A percentile compares a stretch with the other conserved stretches of the same genome.
Evolutionary conservation across 1,284 basidiomycete genomes (phyloP).

Genomic region (Trichosporon faecale): DNA sequence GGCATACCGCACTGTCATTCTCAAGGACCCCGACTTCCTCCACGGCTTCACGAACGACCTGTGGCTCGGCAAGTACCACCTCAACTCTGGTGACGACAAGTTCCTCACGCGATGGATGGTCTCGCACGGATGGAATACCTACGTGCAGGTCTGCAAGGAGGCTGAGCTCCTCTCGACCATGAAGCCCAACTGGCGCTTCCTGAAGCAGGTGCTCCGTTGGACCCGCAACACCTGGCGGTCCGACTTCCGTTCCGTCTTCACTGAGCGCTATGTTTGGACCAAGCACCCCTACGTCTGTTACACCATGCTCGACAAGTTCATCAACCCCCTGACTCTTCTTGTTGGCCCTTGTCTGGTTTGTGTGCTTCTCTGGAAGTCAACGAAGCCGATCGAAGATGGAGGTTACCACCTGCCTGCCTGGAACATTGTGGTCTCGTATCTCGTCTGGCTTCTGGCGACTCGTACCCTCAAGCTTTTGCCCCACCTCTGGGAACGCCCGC

Average conservation of each 20-base stretch:
- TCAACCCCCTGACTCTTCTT: constrained; percentile 83
- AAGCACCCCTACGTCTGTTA: constrained; percentile 84
- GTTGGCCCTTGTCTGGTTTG: constrained; percentile 74
- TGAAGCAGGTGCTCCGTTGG: constrained; percentile 89
- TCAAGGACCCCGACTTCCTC: constrained; percentile 87
- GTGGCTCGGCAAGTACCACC: constrained; percentile 86
- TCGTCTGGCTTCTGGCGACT: constrained; percentile 76
- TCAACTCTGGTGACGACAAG: constrained; percentile 90
- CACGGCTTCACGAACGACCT: constrained; percentile 90
- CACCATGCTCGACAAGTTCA: constrained; percentile 89
- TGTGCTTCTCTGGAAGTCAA: constrained; percentile 73
- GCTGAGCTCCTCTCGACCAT: constrained; percentile 86
- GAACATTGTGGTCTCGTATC: constrained; percentile 69
- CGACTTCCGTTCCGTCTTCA: constrained; percentile 81
- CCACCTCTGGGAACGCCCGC: constrained; percentile 78
- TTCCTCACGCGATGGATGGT: constrained; percentile 96
- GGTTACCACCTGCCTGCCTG: constrained; percentile 88
- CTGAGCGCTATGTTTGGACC: constrained; percentile 81
- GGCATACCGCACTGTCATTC: constrained; percentile 84
- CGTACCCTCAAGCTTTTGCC: constrained; percentile 82
- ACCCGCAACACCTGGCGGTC: constrained; percentile 90
- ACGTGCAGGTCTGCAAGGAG: constrained; percentile 85
- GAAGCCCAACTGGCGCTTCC: constrained; percentile 92
- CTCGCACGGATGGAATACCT: constrained; percentile 86
- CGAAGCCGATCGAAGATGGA: constrained; percentile 63